Conservation (phyloP, 83 land plant species). For the Picea abies region DNA sequence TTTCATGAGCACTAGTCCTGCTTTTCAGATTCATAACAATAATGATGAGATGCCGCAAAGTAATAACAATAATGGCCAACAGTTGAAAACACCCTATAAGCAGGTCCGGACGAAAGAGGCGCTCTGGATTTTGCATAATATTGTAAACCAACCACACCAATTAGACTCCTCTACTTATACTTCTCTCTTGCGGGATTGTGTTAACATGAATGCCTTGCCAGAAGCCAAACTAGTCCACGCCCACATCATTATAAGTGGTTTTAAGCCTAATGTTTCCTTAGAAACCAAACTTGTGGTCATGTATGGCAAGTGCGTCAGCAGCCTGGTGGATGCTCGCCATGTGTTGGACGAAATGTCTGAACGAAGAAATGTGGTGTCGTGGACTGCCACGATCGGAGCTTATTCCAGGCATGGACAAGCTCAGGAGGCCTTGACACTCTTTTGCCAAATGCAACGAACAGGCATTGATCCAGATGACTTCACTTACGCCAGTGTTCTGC, state of each 20-base stretch:
- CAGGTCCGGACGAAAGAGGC: too few relatives aligned
- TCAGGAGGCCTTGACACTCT: constrained; percentile 5
- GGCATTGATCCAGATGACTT: not conserved
- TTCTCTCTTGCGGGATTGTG: not conserved
- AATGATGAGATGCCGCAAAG: too few relatives aligned
- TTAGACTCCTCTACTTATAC: not conserved
- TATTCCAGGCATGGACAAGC: constrained; percentile 2
- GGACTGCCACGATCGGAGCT: constrained; percentile 6
- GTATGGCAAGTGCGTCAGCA: not conserved
- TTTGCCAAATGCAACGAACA: not conserved
- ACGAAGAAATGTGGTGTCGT: constrained; percentile 4
- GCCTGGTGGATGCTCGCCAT: constrained; percentile 8
- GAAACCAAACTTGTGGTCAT: not conserved
- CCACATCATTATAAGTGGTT: not conserved
- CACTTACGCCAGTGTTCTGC: constrained; percentile 3
- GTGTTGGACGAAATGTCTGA: not conserved
- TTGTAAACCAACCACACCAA: too few relatives aligned
- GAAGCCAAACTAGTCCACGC: constrained; percentile 5
- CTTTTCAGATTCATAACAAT: too few relatives aligned
- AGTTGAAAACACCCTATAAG: too few relatives aligned
- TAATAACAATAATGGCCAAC: too few relatives aligned
- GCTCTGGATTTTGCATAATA: too few relatives aligned
- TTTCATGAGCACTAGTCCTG: too few relatives aligned
- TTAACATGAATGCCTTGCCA: not conserved
- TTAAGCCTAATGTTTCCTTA: not conserved